Evolutionary conservation across 2,329 filamentous ascomycete genomes (phyloP).

Genomic region (Zalaria sp.): DNA sequence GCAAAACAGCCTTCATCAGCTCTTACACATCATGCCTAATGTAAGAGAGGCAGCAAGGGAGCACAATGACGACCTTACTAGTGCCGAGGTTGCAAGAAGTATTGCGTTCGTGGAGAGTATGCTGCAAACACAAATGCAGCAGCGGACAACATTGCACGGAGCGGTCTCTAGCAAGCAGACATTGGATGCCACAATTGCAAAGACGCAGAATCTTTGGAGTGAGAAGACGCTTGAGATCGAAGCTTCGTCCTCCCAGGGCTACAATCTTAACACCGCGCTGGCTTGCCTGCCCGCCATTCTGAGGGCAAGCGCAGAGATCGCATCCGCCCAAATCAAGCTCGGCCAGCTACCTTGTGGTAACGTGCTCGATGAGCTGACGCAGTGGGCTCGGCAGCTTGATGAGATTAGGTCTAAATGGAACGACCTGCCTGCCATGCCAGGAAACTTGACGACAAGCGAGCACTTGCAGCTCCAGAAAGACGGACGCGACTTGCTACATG

Average conservation of each 20-base stretch:
- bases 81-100: conserved; percentile 64
- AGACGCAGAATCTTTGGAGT: conserved; percentile 15
- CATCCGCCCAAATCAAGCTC: conserved; percentile 54
- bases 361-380: conserved; percentile 2
- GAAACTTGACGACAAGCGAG: background rate
- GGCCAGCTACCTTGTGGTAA: conserved; percentile 25
- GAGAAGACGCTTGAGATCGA: conserved; percentile 1
- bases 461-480: background rate
- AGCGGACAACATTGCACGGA: conserved; percentile 38
- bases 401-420: conserved; percentile 1
- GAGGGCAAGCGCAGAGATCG: conserved; percentile 44
- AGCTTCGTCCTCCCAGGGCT: background rate
- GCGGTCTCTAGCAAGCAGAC: conserved; percentile 7
- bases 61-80: conserved; percentile 73
- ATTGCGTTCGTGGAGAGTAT: conserved; percentile 79
- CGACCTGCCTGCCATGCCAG: conserved; percentile 1
- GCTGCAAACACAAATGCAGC: conserved; percentile 48
- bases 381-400: conserved; percentile 1
- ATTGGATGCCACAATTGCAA: conserved; percentile 24
- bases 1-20: conserved; percentile 65
- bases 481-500: background rate
- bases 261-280: conserved; percentile 12
- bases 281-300: conserved; percentile 60
- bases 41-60: conserved; percentile 54
- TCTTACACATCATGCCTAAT: conserved; percentile 57